Percentiles rank a stretch among this genome's conserved stretches.
Evolutionary conservation across 306 rosid genomes (phyloP).

Genomic region (Canavalia ensiformis): DNA sequence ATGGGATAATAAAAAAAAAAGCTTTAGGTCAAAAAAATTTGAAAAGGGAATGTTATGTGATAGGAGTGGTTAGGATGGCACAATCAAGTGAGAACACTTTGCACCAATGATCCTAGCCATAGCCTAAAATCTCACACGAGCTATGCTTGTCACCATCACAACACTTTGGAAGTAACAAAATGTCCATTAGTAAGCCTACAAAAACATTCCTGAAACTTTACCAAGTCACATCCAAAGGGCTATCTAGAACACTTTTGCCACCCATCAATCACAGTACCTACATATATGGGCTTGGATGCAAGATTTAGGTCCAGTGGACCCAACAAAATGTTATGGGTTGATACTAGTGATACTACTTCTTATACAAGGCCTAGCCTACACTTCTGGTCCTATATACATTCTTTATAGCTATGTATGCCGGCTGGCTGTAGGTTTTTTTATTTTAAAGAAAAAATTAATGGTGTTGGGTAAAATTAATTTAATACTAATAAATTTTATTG

Average conservation of each 20-base stretch:
- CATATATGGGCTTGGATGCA: conserved; percentile 44
- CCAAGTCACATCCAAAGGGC: conserved; percentile 49
- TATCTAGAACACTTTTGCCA: neutral
- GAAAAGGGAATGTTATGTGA: conserved; percentile 29
- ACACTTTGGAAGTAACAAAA: conserved; percentile 39
- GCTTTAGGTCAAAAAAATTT: neutral
- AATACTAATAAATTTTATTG: too few relatives aligned
- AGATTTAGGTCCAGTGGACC: conserved; percentile 44
- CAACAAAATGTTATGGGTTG: conserved; percentile 20
- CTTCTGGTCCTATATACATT: neutral
- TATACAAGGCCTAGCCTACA: conserved; percentile 42
- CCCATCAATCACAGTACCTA: conserved; percentile 23
- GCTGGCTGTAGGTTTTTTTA: neutral
- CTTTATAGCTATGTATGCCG: neutral
- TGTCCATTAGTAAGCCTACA: conserved; percentile 48
- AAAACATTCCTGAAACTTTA: conserved; percentile 53
- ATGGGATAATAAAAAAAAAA: conserved; percentile 1
- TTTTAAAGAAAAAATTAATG: neutral
- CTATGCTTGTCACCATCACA: conserved; percentile 51
- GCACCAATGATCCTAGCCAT: conserved; percentile 38
- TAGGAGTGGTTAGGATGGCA: conserved; percentile 42
- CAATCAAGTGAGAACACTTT: conserved; percentile 44
- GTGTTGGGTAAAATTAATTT: neutral
- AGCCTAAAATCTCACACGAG: conserved; percentile 33
- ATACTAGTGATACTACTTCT: neutral